phyloP scores from a whole-genome alignment of 176 grass and related monocot species.

The Carex myosuroides region DNA sequence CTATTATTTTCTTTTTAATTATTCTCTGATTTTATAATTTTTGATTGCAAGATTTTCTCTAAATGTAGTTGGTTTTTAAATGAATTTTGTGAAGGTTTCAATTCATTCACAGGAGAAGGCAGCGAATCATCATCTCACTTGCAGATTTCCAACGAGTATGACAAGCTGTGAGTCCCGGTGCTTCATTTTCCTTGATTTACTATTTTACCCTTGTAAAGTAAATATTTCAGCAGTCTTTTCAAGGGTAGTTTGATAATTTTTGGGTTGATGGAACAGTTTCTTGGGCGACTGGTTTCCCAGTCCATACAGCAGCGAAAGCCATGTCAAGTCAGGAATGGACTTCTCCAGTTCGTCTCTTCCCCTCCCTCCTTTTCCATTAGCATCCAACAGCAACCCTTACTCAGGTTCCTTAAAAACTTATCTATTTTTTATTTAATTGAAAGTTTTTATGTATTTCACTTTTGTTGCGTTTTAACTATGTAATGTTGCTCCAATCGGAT shows the following conservation, averaged over 20 bases:
- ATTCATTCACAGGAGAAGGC: background rate
- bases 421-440: background rate
- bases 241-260: constrained; percentile 13
- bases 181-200: background rate
- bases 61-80: background rate
- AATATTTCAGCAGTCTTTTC: background rate
- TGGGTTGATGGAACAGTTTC: constrained; percentile 16
- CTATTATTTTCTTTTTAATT: background rate
- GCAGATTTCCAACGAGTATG: constrained; percentile 16
- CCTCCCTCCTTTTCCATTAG: background rate
- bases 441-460: background rate
- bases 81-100: constrained; percentile 19
- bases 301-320: background rate
- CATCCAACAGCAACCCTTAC: background rate
- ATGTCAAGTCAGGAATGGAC: constrained; percentile 2
- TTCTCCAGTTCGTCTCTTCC: constrained; percentile 10
- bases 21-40: background rate
- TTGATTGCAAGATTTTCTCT: background rate
- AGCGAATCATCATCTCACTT: constrained; percentile 8
- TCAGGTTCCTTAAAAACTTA: background rate
- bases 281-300: constrained; percentile 14
- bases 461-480: background rate
- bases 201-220: constrained; percentile 5
- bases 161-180: constrained; percentile 23
- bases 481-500: background rate